These are phyloP conservation scores for Casuarina equisetifolia DNA, from an alignment of 306 rosid species.

Conservation along the genomic window DNA sequence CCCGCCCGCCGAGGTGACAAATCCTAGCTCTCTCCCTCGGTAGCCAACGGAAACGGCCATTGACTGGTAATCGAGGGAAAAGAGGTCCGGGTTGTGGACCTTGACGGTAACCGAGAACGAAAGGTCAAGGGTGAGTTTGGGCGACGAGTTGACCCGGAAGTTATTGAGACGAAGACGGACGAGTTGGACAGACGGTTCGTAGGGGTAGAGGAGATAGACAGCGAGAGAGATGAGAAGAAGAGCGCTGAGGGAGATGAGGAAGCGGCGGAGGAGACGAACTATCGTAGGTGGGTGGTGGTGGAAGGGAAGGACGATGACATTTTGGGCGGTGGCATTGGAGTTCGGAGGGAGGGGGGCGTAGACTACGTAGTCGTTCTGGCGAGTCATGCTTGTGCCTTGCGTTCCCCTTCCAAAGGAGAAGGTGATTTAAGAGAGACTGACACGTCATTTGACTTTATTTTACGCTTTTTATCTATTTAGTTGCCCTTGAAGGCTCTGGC, in stretches of 20 bases:
- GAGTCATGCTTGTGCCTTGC: constrained; percentile 31
- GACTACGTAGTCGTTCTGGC: constrained; percentile 39
- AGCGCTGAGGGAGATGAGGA: constrained; percentile 21
- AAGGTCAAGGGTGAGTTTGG: constrained; percentile 51
- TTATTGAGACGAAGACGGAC: constrained; percentile 55
- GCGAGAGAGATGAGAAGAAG: constrained; percentile 42
- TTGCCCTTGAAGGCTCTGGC: no score
- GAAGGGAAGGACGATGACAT: constrained; percentile 63
- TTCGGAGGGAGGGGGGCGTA: constrained; percentile 56
- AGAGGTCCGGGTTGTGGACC: constrained; percentile 65
- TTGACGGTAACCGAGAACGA: constrained; percentile 59
- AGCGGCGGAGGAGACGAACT: constrained; percentile 16
- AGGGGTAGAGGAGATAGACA: constrained; percentile 58
- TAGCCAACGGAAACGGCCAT: constrained; percentile 64
- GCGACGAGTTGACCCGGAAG: constrained; percentile 46
- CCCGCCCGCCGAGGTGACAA: constrained; percentile 55
- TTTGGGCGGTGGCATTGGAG: constrained; percentile 36
- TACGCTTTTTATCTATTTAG: no score
- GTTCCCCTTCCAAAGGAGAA: no score
- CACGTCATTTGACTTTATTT: no score
- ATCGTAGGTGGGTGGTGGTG: constrained; percentile 26
- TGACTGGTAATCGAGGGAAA: constrained; percentile 60
- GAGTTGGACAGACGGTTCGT: constrained; percentile 61
- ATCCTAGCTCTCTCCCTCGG: constrained; percentile 66
- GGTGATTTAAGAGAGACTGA: no score